These are phyloP conservation scores for Chernovozyma sophiae-reginae DNA, from an alignment of 1,139 yeast genomes.

Conservation along the genomic window DNA sequence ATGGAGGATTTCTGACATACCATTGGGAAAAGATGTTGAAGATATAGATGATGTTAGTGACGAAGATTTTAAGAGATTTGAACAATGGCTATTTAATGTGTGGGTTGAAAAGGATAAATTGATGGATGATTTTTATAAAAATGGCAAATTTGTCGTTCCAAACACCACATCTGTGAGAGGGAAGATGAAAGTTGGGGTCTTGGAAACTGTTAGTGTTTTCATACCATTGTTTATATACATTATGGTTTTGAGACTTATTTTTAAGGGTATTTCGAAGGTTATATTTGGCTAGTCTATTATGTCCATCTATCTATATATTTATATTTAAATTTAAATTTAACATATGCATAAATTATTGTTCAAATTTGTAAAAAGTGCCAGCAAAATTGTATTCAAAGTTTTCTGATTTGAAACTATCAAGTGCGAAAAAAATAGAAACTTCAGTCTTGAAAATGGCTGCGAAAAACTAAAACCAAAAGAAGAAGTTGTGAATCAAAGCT, in stretches of 20 bases:
- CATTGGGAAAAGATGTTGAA: conserved; percentile 39
- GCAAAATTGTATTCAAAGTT: too few species aligned
- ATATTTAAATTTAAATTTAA: too few species aligned
- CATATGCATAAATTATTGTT: too few species aligned
- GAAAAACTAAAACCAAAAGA: too few species aligned
- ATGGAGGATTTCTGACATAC: conserved; percentile 58
- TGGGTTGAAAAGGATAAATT: conserved; percentile 79
- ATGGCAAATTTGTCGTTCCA: conserved; percentile 48
- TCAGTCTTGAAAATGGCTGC: too few species aligned
- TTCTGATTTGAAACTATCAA: too few species aligned
- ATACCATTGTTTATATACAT: conserved; percentile 12
- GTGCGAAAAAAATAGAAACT: too few species aligned
- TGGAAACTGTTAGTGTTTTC: conserved; percentile 20
- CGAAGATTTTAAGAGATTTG: conserved; percentile 48
- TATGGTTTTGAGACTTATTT: conserved; percentile 12
- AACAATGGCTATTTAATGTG: conserved; percentile 66
- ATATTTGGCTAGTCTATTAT: not conserved
- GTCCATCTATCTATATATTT: too few species aligned
- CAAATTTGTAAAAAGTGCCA: too few species aligned
- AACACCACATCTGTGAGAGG: conserved; percentile 22
- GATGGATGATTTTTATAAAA: conserved; percentile 54
- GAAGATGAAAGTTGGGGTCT: conserved; percentile 21
- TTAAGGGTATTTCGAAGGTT: conserved; percentile 5
- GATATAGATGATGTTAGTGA: conserved; percentile 44
- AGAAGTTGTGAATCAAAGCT: too few species aligned